These are phyloP conservation scores for Sporisorium graminicola DNA, from an alignment of 1,284 basidiomycete species.

Conservation along the genomic window DNA sequence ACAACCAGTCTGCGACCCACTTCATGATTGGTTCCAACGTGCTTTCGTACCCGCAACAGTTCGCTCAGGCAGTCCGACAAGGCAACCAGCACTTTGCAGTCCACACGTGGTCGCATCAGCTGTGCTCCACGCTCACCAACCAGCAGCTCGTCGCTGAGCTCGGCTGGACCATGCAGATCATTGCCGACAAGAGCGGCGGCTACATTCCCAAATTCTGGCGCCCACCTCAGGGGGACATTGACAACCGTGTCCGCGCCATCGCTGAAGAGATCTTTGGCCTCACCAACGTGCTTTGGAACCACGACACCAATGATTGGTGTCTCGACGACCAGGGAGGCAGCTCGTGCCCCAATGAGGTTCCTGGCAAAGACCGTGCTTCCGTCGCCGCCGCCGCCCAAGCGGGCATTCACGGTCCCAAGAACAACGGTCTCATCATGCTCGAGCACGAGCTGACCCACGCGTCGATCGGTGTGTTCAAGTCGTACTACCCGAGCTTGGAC, in stretches of 20 bases:
- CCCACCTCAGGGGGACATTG: slow-evolving; percentile 68
- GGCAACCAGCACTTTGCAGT: slow-evolving; percentile 71
- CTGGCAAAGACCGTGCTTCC: slow-evolving; percentile 37
- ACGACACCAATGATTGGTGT: slow-evolving; percentile 65
- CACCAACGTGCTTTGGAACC: slow-evolving; percentile 65
- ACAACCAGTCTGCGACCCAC: slow-evolving; percentile 84
- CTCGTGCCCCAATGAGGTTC: slow-evolving; percentile 45
- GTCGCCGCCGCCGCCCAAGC: slow-evolving; percentile 39
- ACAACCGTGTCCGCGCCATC: slow-evolving; percentile 68
- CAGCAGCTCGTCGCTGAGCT: slow-evolving; percentile 93
- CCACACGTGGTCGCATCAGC: slow-evolving; percentile 73
- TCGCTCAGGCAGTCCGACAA: slow-evolving; percentile 84
- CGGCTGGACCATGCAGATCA: slow-evolving; percentile 88
- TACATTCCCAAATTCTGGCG: slow-evolving; percentile 70
- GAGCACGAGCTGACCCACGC: slow-evolving; percentile 82
- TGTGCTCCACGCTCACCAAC: slow-evolving; percentile 84
- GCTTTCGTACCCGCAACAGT: slow-evolving; percentile 80
- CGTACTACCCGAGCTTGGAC: slow-evolving; percentile 77
- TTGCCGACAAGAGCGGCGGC: slow-evolving; percentile 73
- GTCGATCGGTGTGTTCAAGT: slow-evolving; percentile 79
- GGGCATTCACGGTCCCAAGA: slow-evolving; percentile 47
- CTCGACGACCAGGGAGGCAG: slow-evolving; percentile 55
- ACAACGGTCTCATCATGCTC: slow-evolving; percentile 81
- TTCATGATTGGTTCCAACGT: slow-evolving; percentile 92
- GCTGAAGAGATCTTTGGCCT: slow-evolving; percentile 67